Percentiles rank a stretch among this genome's conserved stretches.
Conservation (phyloP, 108 stramenopile species). For the Chaetoceros muelleri region DNA sequence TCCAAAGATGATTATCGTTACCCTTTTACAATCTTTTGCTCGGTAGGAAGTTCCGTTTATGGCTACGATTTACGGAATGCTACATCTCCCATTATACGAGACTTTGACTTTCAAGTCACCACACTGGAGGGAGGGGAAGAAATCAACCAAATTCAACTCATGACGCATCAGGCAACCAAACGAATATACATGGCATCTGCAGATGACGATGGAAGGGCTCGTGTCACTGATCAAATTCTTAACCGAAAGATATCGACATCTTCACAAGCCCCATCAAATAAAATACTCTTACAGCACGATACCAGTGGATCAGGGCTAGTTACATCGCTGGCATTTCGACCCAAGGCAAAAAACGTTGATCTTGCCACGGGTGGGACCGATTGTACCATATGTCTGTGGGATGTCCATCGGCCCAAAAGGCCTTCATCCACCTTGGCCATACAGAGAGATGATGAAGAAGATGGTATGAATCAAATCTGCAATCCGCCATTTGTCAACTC, state of each 20-base stretch:
- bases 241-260: neutral
- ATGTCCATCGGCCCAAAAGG: conserved; percentile 36
- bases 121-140: conserved; percentile 32
- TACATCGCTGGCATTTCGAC: conserved; percentile 57
- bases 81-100: conserved; percentile 17
- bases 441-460: conserved; percentile 6
- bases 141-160: conserved; percentile 31
- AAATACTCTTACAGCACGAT: conserved; percentile 37
- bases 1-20: neutral
- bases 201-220: conserved; percentile 61
- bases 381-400: conserved; percentile 66
- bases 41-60: conserved; percentile 20
- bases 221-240: conserved; percentile 22
- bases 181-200: conserved; percentile 36
- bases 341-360: conserved; percentile 20
- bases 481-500: conserved; percentile 80
- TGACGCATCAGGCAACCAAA: neutral
- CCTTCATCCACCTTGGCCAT: conserved; percentile 26
- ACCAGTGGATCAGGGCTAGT: conserved; percentile 34
- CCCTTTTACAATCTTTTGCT: conserved; percentile 9
- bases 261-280: neutral
- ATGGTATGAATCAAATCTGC: conserved; percentile 45
- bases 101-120: conserved; percentile 15
- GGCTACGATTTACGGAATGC: conserved; percentile 34
- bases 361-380: conserved; percentile 70